Evolutionary conservation across 495 filamentous ascomycete species (phyloP).

Genomic region (Aspergillus indologenus): DNA sequence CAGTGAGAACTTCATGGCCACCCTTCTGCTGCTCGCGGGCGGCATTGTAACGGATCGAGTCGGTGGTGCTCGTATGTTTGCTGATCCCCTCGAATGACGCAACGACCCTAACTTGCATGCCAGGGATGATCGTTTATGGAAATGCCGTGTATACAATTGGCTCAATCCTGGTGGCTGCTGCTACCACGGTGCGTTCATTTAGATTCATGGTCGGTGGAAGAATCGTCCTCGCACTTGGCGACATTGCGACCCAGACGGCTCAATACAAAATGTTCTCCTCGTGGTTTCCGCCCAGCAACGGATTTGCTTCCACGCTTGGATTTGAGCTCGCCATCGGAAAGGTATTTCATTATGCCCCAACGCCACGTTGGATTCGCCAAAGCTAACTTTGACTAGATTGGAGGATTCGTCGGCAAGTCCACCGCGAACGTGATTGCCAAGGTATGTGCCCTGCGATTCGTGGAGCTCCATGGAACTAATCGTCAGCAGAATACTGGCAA

Average conservation of each 20-base stretch:
- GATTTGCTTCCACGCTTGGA: slow-evolving; percentile 43
- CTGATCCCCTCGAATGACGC: background rate
- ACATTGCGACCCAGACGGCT: slow-evolving; percentile 46
- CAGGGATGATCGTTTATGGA: slow-evolving; percentile 45
- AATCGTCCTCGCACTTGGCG: slow-evolving; percentile 40
- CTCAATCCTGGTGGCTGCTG: slow-evolving; percentile 44
- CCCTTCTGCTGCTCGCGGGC: slow-evolving; percentile 39
- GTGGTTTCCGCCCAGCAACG: slow-evolving; percentile 46
- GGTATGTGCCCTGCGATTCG: slow-evolving; percentile 3
- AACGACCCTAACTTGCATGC: background rate
- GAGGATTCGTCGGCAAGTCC: slow-evolving; percentile 23
- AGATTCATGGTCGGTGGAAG: slow-evolving; percentile 46
- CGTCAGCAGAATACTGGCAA: slow-evolving; percentile 37
- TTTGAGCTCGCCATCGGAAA: slow-evolving; percentile 45
- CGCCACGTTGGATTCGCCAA: background rate
- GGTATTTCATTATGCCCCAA: slow-evolving; percentile 19
- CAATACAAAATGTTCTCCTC: slow-evolving; percentile 52
- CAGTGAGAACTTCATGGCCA: slow-evolving; percentile 48
- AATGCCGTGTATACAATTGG: slow-evolving; percentile 45
- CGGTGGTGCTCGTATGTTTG: slow-evolving; percentile 38
- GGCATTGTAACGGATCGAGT: slow-evolving; percentile 44
- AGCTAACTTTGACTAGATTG: slow-evolving; percentile 13
- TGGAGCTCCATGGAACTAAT: too few species aligned
- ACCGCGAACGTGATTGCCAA: slow-evolving; percentile 24
- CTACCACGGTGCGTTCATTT: slow-evolving; percentile 38